phyloP scores from a whole-genome alignment of 345 rosid species.

The Eutrema yunnanense region DNA sequence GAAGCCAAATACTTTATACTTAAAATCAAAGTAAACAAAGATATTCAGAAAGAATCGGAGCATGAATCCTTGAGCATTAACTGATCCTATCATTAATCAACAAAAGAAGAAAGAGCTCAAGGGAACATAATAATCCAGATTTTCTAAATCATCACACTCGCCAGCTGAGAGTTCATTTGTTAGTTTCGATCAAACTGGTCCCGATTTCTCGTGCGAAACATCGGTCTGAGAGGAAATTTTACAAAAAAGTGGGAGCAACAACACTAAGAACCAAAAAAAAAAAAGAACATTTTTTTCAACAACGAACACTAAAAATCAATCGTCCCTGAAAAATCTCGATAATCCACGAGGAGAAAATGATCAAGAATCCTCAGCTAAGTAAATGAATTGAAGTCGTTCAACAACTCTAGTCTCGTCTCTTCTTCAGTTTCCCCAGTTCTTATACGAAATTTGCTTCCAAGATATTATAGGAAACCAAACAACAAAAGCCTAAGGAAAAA shows the following conservation, averaged over 20 bases:
- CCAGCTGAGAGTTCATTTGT: neutral
- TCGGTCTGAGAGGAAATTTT: neutral
- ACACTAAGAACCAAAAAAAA: neutral
- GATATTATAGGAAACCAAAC: neutral
- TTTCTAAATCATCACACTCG: neutral
- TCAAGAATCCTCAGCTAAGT: neutral
- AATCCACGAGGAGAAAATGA: no score
- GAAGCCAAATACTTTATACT: neutral
- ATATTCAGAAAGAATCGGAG: neutral
- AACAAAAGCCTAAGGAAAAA: neutral
- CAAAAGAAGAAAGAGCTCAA: neutral
- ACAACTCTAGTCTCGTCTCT: neutral
- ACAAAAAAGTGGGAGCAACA: neutral
- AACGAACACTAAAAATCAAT: neutral
- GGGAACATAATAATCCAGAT: neutral
- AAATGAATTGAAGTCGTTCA: neutral
- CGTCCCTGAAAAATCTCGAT: neutral
- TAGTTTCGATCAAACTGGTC: neutral
- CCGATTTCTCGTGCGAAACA: neutral
- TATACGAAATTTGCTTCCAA: neutral
- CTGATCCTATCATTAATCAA: neutral
- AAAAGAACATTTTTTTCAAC: neutral
- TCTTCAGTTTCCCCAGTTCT: neutral
- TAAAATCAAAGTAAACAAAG: neutral
- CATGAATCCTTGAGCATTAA: neutral